phyloP scores from a whole-genome alignment of 805 yeast species.

The Candida dajiaensis region DNA sequence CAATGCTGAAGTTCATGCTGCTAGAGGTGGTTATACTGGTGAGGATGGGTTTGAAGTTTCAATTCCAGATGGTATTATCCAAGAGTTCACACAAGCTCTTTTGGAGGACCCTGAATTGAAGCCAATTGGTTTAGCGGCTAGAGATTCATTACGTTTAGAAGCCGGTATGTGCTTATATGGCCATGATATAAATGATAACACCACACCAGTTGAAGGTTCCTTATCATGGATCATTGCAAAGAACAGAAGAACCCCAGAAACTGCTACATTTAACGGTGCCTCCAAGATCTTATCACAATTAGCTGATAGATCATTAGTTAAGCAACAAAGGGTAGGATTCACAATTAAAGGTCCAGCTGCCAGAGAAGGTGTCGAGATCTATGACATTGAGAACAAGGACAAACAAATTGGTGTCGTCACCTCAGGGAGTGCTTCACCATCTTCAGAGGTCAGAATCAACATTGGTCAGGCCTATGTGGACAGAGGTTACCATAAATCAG shows the following conservation, averaged over 20 bases:
- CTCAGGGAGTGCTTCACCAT: conserved; percentile 65
- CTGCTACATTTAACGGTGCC: conserved; percentile 68
- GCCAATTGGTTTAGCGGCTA: conserved; percentile 96
- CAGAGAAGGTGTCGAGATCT: conserved; percentile 68
- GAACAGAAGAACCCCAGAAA: conserved; percentile 49
- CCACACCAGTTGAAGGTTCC: conserved; percentile 85
- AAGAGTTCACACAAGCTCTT: conserved; percentile 55
- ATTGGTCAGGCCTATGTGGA: conserved; percentile 89
- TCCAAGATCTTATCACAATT: conserved; percentile 64
- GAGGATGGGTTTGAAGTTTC: conserved; percentile 97
- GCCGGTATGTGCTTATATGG: conserved; percentile 99
- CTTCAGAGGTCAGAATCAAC: conserved; percentile 59
- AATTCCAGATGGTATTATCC: conserved; percentile 55
- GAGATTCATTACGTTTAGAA: conserved; percentile 91
- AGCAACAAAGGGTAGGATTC: conserved; percentile 70
- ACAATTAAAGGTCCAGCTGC: conserved; percentile 83
- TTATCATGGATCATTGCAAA: conserved; percentile 88
- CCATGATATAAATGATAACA: conserved; percentile 73
- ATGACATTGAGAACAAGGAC: conserved; percentile 43
- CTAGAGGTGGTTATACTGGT: conserved; percentile 96
- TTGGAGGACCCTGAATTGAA: conserved; percentile 50
- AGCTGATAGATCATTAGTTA: conserved; percentile 51
- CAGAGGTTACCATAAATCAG: conserved; percentile 64
- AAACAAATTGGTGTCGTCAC: conserved; percentile 50
- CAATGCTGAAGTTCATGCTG: conserved; percentile 55